Conservation (phyloP, 2,329 filamentous ascomycete genomes). For the Colletotrichum tofieldiae region DNA sequence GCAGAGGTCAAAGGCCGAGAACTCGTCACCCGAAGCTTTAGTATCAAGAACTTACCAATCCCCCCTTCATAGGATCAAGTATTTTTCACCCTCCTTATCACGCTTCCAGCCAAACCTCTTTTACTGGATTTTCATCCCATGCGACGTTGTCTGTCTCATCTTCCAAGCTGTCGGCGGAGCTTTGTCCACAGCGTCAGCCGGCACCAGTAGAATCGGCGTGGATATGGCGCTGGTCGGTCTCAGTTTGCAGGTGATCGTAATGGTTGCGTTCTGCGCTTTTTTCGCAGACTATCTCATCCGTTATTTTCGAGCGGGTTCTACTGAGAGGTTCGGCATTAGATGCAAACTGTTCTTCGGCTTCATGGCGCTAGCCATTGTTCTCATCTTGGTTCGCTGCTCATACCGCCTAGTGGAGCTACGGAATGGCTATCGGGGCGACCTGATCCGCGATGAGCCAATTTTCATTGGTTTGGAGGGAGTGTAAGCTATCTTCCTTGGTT, state of each 20-base stretch:
- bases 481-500: slow-evolving; percentile 2
- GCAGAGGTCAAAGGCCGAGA: too few relatives aligned
- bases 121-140: slow-evolving; percentile 69
- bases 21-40: too few relatives aligned
- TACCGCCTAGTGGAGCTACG: slow-evolving; percentile 74
- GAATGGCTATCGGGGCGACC: slow-evolving; percentile 67
- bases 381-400: slow-evolving; percentile 70
- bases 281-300: slow-evolving; percentile 61
- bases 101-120: slow-evolving; percentile 49
- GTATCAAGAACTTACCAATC: too few relatives aligned
- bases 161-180: slow-evolving; percentile 74
- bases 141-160: slow-evolving; percentile 72
- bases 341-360: slow-evolving; percentile 68
- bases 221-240: slow-evolving; percentile 50
- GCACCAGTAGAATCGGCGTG: slow-evolving; percentile 40
- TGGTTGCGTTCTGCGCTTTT: slow-evolving; percentile 66
- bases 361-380: slow-evolving; percentile 65
- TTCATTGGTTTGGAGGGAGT: slow-evolving; percentile 66
- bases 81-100: slow-evolving; percentile 27
- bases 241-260: slow-evolving; percentile 71
- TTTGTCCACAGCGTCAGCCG: slow-evolving; percentile 61
- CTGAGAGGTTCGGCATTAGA: slow-evolving; percentile 41
- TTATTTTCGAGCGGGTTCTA: slow-evolving; percentile 43
- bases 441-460: slow-evolving; percentile 63
- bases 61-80: background rate